Base-by-base conservation (phyloP, 1,284 basidiomycete species). In the Cystobasidium pallidum region DNA sequence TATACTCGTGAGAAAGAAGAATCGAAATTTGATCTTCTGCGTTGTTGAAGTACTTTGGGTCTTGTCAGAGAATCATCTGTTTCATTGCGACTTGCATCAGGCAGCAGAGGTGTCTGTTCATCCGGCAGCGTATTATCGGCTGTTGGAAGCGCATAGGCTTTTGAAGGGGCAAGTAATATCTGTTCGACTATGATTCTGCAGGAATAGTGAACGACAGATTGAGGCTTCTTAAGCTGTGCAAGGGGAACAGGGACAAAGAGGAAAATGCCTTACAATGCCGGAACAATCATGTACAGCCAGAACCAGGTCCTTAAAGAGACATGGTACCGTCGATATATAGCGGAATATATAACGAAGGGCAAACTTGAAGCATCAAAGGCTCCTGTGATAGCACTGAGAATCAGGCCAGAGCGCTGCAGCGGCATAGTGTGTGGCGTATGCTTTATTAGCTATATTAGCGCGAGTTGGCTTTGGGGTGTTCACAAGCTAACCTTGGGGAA, bases 351-450 rank as follows among this genome's bases (percentile, higher is more conserved):
- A 24, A 81, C 78, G 43, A 80, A 80, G 0, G 82, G 81, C 7
- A 82, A 68, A 24, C 79, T 80, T 13, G 79, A 80, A 6, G 81
- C 81, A 67, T 82, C 82, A 68, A 83, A 83, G 0, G 81, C 80
- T 24, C 82, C 82, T 1, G 81, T 82, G 36, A 83, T 76, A 28
- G 80, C 78, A 32, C 80, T 80, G 43, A 83, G 78, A 51, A 83
- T 79, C 30, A 83, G 77, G 0, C 82, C 82, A 0, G 81, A 81
- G 45, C 78, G 76, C n/a, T 74, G 61, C 15, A 41, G n/a, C n/a
- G n/a, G n/a, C n/a, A n/a, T n/a, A n/a, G n/a, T n/a, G n/a, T n/a
- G n/a, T n/a, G n/a, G n/a, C n/a, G n/a, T n/a, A n/a, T n/a, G n/a
- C n/a, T n/a, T n/a, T n/a, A n/a, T n/a, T n/a, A n/a, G n/a, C n/a